These are phyloP conservation scores for Thalassiosira allenii DNA, from an alignment of 352 stramenopile genomes.

Conservation along the genomic window DNA sequence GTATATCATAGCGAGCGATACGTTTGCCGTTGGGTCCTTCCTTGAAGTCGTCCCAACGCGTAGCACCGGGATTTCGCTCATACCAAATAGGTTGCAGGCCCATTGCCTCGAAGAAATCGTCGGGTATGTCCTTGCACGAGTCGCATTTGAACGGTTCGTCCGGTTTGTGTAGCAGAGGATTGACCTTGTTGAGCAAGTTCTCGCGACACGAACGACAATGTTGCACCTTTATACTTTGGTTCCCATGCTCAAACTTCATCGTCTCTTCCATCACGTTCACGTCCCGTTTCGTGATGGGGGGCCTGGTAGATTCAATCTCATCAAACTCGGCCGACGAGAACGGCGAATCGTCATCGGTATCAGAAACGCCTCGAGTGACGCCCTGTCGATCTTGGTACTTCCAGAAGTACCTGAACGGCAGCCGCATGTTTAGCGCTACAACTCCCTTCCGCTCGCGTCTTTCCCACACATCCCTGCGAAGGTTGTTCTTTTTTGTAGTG, in stretches of 20 bases:
- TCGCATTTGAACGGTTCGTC: not conserved
- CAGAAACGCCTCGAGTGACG: too few relatives aligned
- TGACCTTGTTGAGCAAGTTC: not conserved
- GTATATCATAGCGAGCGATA: conserved; percentile 1
- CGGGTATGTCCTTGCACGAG: not conserved
- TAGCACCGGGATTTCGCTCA: conserved; percentile 1
- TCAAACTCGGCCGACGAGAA: too few relatives aligned
- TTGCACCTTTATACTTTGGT: not conserved
- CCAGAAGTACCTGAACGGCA: too few relatives aligned
- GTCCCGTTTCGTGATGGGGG: not conserved
- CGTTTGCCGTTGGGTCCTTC: not conserved
- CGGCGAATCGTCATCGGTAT: not conserved
- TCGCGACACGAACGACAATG: not conserved
- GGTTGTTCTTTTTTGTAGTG: not conserved
- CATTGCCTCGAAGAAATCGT: not conserved
- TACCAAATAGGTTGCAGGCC: conserved; percentile 6
- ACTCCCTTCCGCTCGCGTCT: too few relatives aligned
- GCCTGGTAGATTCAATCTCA: too few relatives aligned
- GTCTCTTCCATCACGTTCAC: not conserved
- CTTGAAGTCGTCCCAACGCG: not conserved
- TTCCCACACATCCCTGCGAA: too few relatives aligned
- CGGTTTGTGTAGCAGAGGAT: not conserved
- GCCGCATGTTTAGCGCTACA: too few relatives aligned
- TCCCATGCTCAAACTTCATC: not conserved
- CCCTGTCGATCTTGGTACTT: too few relatives aligned